phyloP scores from a whole-genome alignment of 2,329 filamentous ascomycete species.

The Zasmidium citrigriseum region DNA sequence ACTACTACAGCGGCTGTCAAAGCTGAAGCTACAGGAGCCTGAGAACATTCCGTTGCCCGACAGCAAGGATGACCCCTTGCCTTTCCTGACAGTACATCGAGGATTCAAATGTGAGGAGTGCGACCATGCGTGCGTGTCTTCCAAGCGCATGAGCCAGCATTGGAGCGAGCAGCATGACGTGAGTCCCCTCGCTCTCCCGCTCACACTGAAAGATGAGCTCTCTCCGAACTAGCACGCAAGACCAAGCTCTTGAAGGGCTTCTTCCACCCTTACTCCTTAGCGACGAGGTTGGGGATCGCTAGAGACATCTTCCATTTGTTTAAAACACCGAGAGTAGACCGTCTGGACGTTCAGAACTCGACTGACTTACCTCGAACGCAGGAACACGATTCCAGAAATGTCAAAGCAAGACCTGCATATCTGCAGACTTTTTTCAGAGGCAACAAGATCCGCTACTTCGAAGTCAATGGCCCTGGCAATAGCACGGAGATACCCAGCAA shows the following conservation, averaged over 20 bases:
- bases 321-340: too few relatives aligned
- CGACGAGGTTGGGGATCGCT: too few relatives aligned
- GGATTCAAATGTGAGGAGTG: constrained; percentile 16
- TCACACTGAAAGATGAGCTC: too few relatives aligned
- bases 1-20: constrained; percentile 12
- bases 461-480: constrained; percentile 25
- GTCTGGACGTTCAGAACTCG: not conserved
- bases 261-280: too few relatives aligned
- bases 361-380: not conserved
- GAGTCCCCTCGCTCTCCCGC: not conserved
- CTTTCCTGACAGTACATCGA: constrained; percentile 14
- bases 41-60: constrained; percentile 11
- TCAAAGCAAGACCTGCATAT: constrained; percentile 16
- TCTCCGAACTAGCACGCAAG: too few relatives aligned
- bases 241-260: too few relatives aligned
- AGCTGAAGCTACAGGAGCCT: constrained; percentile 16
- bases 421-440: constrained; percentile 25
- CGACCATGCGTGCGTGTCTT: constrained; percentile 18
- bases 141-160: constrained; percentile 22
- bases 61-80: constrained; percentile 10
- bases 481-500: not conserved
- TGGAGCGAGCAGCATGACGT: constrained; percentile 17
- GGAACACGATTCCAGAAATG: constrained; percentile 19
- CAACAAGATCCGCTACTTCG: constrained; percentile 24
- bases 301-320: too few relatives aligned